Evolutionary conservation across 768 basidiomycete genomes (phyloP).

Genomic region (Xerocomus brunneocitrinus): DNA sequence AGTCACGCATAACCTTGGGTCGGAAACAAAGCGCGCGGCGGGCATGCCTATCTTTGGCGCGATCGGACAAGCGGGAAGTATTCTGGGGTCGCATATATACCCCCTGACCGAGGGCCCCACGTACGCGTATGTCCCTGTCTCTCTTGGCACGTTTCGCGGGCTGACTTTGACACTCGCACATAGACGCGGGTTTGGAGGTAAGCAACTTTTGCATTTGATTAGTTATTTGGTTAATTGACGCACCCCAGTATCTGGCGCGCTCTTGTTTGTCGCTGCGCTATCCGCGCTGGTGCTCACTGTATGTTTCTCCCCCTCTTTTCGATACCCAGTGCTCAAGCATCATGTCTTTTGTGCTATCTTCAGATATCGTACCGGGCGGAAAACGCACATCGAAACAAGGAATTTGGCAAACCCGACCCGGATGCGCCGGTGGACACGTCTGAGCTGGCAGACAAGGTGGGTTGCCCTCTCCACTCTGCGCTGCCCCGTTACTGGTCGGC

Average conservation of each 20-base stretch:
- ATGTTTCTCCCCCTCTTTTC: not conserved
- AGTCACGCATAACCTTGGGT: slow-evolving; percentile 43
- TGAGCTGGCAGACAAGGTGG: slow-evolving; percentile 61
- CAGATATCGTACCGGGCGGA: slow-evolving; percentile 63
- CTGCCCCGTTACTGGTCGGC: not conserved
- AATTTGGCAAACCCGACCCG: slow-evolving; percentile 47
- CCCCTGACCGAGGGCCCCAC: slow-evolving; percentile 38
- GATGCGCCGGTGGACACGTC: slow-evolving; percentile 54
- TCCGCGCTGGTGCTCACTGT: slow-evolving; percentile 21
- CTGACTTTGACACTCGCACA: not conserved
- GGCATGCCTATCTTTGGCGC: slow-evolving; percentile 40
- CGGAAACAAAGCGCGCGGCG: slow-evolving; percentile 43
- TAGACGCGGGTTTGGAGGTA: slow-evolving; percentile 5
- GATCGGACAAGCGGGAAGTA: slow-evolving; percentile 40
- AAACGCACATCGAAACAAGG: slow-evolving; percentile 50
- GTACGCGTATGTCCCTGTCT: slow-evolving; percentile 29
- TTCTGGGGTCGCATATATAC: slow-evolving; percentile 40
- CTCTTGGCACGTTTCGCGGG: not conserved
- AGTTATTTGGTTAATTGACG: not conserved
- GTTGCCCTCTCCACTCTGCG: slow-evolving; percentile 3
- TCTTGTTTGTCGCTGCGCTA: slow-evolving; percentile 23
- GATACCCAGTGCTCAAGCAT: not conserved
- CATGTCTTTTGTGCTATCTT: not conserved
- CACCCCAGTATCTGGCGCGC: slow-evolving; percentile 13
- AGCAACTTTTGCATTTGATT: not conserved